These are phyloP conservation scores for Acanthamoeba rhysodes DNA, from an alignment of 208 protist genomes.

Conservation along the genomic window DNA sequence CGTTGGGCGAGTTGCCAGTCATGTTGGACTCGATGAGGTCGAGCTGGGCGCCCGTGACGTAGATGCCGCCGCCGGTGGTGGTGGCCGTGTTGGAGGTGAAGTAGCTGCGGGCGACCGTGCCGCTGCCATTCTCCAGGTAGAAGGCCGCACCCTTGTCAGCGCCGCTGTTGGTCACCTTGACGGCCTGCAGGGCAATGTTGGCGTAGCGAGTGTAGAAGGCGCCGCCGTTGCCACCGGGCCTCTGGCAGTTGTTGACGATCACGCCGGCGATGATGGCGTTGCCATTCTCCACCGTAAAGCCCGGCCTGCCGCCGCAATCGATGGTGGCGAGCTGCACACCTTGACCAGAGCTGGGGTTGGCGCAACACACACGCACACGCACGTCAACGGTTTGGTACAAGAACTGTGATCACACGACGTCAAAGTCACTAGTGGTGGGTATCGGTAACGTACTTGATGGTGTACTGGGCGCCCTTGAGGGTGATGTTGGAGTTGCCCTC, in stretches of 20 bases:
- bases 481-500: not conserved
- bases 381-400: not conserved
- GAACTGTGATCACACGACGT: not conserved
- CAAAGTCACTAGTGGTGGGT: no score
- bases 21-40: slow-evolving; percentile 25
- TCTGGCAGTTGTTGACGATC: not conserved
- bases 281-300: not conserved
- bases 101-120: not conserved
- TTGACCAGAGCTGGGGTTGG: not conserved
- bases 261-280: not conserved
- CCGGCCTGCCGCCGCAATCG: not conserved
- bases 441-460: not conserved
- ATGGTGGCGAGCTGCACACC: not conserved
- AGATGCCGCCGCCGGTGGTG: not conserved
- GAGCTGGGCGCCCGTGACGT: not conserved
- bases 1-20: slow-evolving; percentile 2
- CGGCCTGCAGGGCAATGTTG: not conserved
- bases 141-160: not conserved
- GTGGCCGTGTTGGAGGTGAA: not conserved
- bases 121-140: not conserved
- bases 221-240: not conserved
- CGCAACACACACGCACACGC: no score
- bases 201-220: not conserved
- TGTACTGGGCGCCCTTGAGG: not conserved
- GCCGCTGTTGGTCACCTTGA: slow-evolving; percentile 4